Conservation (phyloP, 148 eudicot species). For the Cornus kousa region DNA sequence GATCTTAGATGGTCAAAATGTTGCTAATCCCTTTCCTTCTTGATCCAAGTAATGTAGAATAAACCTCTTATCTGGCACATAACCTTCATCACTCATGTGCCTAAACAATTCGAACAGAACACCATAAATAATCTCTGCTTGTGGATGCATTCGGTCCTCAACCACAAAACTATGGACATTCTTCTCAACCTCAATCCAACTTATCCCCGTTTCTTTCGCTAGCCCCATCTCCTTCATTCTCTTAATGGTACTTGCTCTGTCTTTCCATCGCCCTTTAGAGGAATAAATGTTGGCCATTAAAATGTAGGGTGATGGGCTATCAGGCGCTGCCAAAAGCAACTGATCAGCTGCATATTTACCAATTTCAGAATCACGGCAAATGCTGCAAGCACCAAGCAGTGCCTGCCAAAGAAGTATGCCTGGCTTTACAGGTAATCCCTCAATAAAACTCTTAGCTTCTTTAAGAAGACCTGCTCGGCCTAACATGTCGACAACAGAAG, state of each 20-base stretch:
- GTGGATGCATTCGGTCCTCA: constrained; percentile 65
- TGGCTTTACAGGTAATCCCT: constrained; percentile 55
- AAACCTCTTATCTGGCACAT: constrained; percentile 53
- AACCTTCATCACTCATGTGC: constrained; percentile 74
- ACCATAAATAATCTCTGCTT: constrained; percentile 35
- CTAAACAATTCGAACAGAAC: constrained; percentile 44
- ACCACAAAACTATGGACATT: constrained; percentile 73
- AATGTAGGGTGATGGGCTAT: constrained; percentile 55
- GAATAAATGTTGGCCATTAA: constrained; percentile 85
- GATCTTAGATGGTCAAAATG: background rate
- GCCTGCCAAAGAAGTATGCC: constrained; percentile 79
- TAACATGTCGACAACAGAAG: constrained; percentile 83
- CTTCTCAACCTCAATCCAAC: constrained; percentile 85
- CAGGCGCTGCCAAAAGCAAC: constrained; percentile 48
- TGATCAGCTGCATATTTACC: constrained; percentile 78
- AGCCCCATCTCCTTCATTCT: constrained; percentile 65
- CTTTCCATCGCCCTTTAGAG: constrained; percentile 66
- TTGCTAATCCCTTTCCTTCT: constrained; percentile 20
- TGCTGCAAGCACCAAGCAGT: constrained; percentile 74
- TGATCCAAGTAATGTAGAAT: constrained; percentile 34
- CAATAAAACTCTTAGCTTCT: constrained; percentile 67
- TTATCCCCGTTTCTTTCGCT: constrained; percentile 69
- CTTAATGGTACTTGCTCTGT: constrained; percentile 65
- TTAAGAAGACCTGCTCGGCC: constrained; percentile 71
- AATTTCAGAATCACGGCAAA: constrained; percentile 54